Evolutionary conservation across 2,329 filamentous ascomycete genomes (phyloP), one percentile per base, ranked within the genome.

Genomic region (Penicillium freii): DNA sequence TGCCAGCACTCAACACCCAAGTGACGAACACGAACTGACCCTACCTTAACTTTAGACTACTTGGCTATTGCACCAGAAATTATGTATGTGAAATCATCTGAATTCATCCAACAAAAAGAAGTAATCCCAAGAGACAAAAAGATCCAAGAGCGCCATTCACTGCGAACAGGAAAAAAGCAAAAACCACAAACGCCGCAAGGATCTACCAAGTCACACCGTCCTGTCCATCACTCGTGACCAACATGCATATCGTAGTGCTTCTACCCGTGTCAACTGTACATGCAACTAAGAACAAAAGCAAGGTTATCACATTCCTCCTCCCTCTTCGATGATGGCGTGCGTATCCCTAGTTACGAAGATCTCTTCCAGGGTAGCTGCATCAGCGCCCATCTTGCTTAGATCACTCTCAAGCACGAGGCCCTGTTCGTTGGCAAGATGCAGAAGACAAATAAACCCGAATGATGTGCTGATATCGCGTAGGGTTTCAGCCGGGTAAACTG

Each of bases 381-480:
- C 65, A 27, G 64, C 59, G 23, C 65, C 67, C 31, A 69, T 55
- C 50, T 62, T 64, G 45, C 55, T 66, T 8, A 70, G 75, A 34
- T 82, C 78, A 54, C 86, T 87, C 63, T 89, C 83, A 61, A 97
- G 89, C 25, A 89, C 81, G 39, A 97, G 79, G 0, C 92, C 92
- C 78, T 95, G 93, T 71, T 97, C 92, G 75, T 97, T 97, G 58
- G 92, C 92, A 68, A 97, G 73, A 75, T 97, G 92, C 63, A 97
- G 78, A 57, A 96, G 77, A 68, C 90, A 95, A 62, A 99, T 99
- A 77, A 97, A 99, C 73, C 94, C 96, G 65, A 84, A 89, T 17
- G 82, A 95, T 0, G 94, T 99, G 36, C 92, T 96, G 69, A 99
- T 97, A 75, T 99, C 94, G 59, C 89, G 87, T 86, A 99, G 90